These are phyloP conservation scores for Polytolypa hystricis DNA, from an alignment of 2,329 filamentous ascomycete species.

Conservation along the genomic window DNA sequence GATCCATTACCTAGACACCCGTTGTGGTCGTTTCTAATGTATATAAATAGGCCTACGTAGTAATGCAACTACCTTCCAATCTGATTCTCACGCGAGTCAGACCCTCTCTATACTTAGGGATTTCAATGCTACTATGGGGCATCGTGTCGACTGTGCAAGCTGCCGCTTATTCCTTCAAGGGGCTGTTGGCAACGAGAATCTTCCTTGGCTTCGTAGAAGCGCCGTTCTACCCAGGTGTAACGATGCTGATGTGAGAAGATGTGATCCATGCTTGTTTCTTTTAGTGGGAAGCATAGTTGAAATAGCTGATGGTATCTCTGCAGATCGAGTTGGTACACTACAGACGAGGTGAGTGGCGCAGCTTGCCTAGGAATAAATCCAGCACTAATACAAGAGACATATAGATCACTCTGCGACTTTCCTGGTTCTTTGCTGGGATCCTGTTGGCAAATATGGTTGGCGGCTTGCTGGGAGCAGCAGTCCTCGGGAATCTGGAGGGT, in stretches of 20 bases:
- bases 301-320: neutral
- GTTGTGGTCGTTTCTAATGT: neutral
- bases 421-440: neutral
- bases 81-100: too few relatives aligned
- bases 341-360: neutral
- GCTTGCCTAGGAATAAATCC: neutral
- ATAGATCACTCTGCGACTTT: too few relatives aligned
- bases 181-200: slow-evolving; percentile 32
- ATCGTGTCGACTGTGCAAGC: neutral
- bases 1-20: slow-evolving; percentile 11
- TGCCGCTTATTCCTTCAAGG: slow-evolving; percentile 20
- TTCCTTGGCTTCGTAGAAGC: slow-evolving; percentile 30
- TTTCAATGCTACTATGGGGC: neutral
- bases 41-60: neutral
- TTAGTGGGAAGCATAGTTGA: neutral
- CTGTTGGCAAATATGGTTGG: neutral
- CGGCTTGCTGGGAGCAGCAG: slow-evolving; percentile 26
- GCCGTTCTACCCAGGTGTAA: slow-evolving; percentile 50
- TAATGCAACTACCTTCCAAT: too few relatives aligned
- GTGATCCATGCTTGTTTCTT: neutral
- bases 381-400: too few relatives aligned
- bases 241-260: slow-evolving; percentile 48
- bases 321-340: neutral
- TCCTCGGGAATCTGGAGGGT: slow-evolving; percentile 33
- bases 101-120: neutral